Conservation (phyloP, 2,329 filamentous ascomycete genomes). For the Talaromyces sp. region DNA sequence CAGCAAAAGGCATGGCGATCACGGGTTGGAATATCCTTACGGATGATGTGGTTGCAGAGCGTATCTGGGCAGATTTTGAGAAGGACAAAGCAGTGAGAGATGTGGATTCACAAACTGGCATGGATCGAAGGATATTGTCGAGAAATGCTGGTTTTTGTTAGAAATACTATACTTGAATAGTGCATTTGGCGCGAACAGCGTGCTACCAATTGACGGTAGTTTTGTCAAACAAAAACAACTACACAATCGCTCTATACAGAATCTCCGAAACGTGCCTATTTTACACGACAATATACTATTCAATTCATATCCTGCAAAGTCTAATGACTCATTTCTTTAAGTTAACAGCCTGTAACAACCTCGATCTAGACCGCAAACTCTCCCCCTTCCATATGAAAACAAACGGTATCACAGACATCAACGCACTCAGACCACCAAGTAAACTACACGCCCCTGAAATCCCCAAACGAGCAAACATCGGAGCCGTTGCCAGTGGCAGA, state of each 20-base stretch:
- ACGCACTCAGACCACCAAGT: conserved; percentile 39
- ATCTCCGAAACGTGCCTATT: too few species aligned
- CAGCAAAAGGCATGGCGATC: conserved; percentile 2
- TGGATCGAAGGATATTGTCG: neutral
- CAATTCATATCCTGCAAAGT: neutral
- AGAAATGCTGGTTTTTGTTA: neutral
- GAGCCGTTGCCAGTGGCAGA: too few species aligned
- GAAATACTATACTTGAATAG: neutral
- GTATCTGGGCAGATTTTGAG: neutral
- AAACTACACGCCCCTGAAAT: conserved; percentile 42
- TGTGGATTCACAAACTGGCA: neutral
- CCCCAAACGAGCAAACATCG: conserved; percentile 25
- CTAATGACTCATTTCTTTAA: neutral
- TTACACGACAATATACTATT: too few species aligned
- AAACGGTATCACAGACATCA: conserved; percentile 41
- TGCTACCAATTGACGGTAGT: too few species aligned
- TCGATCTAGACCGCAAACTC: conserved; percentile 19
- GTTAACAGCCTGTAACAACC: neutral
- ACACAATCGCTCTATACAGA: neutral
- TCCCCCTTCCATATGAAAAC: conserved; percentile 33
- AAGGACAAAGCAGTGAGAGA: neutral
- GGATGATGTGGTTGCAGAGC: neutral
- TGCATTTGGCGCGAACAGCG: neutral
- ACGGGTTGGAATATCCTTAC: neutral
- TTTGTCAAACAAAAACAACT: too few species aligned